These are phyloP conservation scores for Discostella pseudostelligera DNA, from an alignment of 108 stramenopile species.

Conservation along the genomic window DNA sequence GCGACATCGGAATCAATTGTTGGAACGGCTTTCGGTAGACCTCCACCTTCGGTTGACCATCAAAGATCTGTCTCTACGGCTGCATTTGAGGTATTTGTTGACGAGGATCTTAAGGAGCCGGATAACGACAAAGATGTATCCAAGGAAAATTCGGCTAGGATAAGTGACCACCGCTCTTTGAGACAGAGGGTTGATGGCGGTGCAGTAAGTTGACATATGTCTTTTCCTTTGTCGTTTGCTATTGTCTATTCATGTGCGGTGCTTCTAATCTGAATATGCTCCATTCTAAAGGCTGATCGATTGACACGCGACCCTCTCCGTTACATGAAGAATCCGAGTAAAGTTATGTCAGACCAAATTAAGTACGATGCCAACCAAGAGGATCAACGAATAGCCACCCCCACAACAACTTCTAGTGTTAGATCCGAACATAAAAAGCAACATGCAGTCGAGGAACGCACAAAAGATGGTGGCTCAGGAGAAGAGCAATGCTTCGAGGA, in stretches of 20 bases:
- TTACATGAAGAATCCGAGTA: conserved; percentile 66
- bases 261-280: background rate
- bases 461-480: conserved; percentile 46
- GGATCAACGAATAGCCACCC: conserved; percentile 2
- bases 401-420: background rate
- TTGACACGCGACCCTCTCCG: conserved; percentile 70
- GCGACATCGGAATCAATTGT: conserved; percentile 24
- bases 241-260: background rate
- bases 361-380: conserved; percentile 30
- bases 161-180: conserved; percentile 68
- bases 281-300: conserved; percentile 50
- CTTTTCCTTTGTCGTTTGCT: conserved; percentile 6
- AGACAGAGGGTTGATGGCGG: conserved; percentile 68
- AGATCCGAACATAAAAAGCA: conserved; percentile 2
- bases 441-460: conserved; percentile 54
- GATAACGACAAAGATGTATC: conserved; percentile 21
- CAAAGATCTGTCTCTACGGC: conserved; percentile 17
- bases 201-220: conserved; percentile 46
- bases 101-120: conserved; percentile 60
- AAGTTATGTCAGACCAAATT: conserved; percentile 47
- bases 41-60: conserved; percentile 16
- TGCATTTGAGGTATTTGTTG: conserved; percentile 80
- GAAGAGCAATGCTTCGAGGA: conserved; percentile 81
- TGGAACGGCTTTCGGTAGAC: conserved; percentile 10
- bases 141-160: conserved; percentile 27